phyloP scores from a whole-genome alignment of 2,329 filamentous ascomycete genomes.

The Alternaria sp. region DNA sequence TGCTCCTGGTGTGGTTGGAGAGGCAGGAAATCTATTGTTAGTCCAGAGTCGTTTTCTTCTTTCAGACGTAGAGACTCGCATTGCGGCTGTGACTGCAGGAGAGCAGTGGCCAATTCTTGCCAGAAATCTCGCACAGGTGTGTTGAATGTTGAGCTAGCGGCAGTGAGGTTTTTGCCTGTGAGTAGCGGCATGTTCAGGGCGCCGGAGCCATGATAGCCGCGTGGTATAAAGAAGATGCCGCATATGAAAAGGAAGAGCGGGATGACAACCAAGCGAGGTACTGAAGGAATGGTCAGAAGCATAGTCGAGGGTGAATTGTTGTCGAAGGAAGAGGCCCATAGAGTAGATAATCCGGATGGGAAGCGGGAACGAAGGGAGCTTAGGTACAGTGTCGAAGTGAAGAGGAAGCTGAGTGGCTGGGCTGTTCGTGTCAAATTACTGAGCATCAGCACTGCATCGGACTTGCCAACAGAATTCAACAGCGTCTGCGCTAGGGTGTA shows the following conservation, averaged over 20 bases:
- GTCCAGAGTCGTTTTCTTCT: constrained; percentile 9
- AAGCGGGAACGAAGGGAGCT: not conserved
- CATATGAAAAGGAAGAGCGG: constrained; percentile 23
- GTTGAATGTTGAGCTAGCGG: constrained; percentile 24
- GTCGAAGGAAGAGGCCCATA: constrained; percentile 9
- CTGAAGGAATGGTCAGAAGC: constrained; percentile 23
- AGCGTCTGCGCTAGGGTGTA: not conserved
- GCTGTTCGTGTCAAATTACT: not conserved
- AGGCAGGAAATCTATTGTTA: constrained; percentile 21
- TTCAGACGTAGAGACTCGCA: constrained; percentile 22
- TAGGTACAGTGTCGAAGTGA: not conserved
- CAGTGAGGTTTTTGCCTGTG: constrained; percentile 22
- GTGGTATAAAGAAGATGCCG: constrained; percentile 22
- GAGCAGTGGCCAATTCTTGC: constrained; percentile 23
- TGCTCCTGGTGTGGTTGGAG: constrained; percentile 18
- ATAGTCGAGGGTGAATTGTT: constrained; percentile 15
- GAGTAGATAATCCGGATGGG: not conserved
- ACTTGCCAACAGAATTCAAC: not conserved
- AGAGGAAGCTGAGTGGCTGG: not conserved
- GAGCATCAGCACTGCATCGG: constrained; percentile 2
- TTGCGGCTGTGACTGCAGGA: constrained; percentile 26
- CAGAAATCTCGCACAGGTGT: constrained; percentile 23
- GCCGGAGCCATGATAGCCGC: constrained; percentile 9
- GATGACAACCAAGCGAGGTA: constrained; percentile 23
- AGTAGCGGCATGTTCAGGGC: constrained; percentile 1